Percentiles rank a stretch among this genome's conserved stretches.
Evolutionary conservation across 2,329 filamentous ascomycete species (phyloP).

Genomic region (Aspergillus sp.): DNA sequence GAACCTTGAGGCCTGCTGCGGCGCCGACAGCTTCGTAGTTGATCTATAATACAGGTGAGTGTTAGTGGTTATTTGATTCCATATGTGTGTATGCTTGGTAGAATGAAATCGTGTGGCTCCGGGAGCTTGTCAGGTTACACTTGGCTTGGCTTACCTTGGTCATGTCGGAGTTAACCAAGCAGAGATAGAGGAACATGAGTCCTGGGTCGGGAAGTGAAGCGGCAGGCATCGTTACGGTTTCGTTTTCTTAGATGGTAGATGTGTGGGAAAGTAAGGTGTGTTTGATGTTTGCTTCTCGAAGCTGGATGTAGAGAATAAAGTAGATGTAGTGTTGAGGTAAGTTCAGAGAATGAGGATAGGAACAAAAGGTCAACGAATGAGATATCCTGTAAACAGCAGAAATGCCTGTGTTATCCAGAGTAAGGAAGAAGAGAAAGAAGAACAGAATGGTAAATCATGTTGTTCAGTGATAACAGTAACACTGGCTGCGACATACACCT

Average conservation of each 20-base stretch:
- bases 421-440: neutral
- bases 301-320: neutral
- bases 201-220: conserved; percentile 41
- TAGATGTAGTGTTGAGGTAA: neutral
- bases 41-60: conserved; percentile 28
- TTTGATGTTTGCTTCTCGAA: neutral
- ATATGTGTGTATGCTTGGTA: neutral
- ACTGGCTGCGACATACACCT: neutral
- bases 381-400: neutral
- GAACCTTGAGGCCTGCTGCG: conserved; percentile 13
- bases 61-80: neutral
- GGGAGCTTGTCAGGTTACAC: neutral
- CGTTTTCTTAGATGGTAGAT: neutral
- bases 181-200: conserved; percentile 45
- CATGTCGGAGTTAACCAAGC: conserved; percentile 40
- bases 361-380: no score
- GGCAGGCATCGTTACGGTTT: conserved; percentile 27
- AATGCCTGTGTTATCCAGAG: neutral
- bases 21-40: conserved; percentile 33
- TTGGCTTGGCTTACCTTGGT: conserved; percentile 32
- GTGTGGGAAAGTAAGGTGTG: neutral
- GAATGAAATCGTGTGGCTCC: no score
- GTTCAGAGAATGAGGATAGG: neutral
- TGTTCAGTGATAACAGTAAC: neutral
- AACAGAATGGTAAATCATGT: neutral